These are phyloP conservation scores for Artemisia princeps DNA, from an alignment of 140 eudicot species.

Conservation along the genomic window DNA sequence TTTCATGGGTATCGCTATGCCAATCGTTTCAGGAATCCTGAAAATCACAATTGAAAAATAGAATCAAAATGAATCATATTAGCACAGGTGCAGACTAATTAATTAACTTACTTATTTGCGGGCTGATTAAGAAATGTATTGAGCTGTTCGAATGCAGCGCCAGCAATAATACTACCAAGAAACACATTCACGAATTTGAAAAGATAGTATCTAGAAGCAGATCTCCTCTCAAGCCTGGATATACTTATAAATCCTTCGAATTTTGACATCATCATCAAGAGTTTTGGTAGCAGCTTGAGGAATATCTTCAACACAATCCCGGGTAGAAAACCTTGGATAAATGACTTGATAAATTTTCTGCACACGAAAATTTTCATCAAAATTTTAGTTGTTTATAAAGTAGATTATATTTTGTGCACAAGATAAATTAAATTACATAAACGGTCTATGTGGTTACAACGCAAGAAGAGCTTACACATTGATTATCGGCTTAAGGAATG, in stretches of 20 bases:
- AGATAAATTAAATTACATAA: neutral
- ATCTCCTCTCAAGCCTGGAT: slow-evolving; percentile 64
- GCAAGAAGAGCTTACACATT: slow-evolving; percentile 42
- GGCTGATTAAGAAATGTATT: slow-evolving; percentile 58
- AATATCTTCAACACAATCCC: slow-evolving; percentile 78
- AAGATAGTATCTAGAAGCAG: slow-evolving; percentile 64
- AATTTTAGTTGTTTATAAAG: neutral
- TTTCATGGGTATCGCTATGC: slow-evolving; percentile 79
- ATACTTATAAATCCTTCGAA: slow-evolving; percentile 63
- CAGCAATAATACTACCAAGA: slow-evolving; percentile 63
- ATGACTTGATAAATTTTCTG: slow-evolving; percentile 59
- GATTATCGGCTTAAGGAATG: slow-evolving; percentile 54
- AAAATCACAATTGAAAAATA: neutral
- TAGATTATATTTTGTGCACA: slow-evolving; percentile 32
- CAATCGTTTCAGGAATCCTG: slow-evolving; percentile 60
- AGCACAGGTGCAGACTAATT: neutral
- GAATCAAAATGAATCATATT: neutral
- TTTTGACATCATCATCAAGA: slow-evolving; percentile 76
- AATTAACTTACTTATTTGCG: slow-evolving; percentile 46
- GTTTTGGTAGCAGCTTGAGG: slow-evolving; percentile 52
- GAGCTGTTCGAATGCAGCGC: slow-evolving; percentile 79
- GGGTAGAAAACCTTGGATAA: slow-evolving; percentile 73
- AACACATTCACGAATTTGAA: slow-evolving; percentile 68
- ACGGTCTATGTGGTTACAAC: neutral
- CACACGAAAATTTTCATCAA: slow-evolving; percentile 10